A percentile compares a stretch with the other conserved stretches of the same genome.
These are phyloP conservation scores for Yarrowia sp. DNA, from an alignment of 805 yeast species.

Conservation along the genomic window DNA sequence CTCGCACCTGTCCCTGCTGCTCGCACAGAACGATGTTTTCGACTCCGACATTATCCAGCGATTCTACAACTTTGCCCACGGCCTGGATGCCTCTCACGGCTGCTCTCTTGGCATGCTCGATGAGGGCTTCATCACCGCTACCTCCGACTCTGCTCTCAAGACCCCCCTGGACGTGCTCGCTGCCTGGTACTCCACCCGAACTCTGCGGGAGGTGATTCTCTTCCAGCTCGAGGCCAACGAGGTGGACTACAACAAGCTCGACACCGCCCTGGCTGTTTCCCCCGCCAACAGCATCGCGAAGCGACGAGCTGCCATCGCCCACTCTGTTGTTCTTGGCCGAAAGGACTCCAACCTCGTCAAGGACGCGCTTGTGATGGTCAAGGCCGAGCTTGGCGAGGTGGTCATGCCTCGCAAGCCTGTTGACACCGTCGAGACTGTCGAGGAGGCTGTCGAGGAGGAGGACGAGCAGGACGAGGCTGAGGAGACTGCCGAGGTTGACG, in stretches of 20 bases:
- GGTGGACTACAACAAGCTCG: constrained; percentile 40
- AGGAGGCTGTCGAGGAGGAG: constrained; percentile 12
- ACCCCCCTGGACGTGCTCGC: constrained; percentile 48
- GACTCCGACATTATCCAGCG: constrained; percentile 45
- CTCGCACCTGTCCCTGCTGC: constrained; percentile 41
- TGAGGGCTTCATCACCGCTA: constrained; percentile 43
- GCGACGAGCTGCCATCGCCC: constrained; percentile 47
- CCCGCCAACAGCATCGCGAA: constrained; percentile 46
- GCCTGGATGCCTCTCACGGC: constrained; percentile 40
- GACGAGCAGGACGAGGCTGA: background rate
- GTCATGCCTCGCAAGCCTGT: background rate
- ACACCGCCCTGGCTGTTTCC: constrained; percentile 44
- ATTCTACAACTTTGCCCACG: constrained; percentile 42
- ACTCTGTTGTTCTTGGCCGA: constrained; percentile 46
- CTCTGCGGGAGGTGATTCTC: constrained; percentile 44
- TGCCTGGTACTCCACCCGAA: constrained; percentile 46
- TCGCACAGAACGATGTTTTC: constrained; percentile 43
- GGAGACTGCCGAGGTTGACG: background rate
- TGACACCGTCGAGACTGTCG: background rate
- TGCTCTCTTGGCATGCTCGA: constrained; percentile 41
- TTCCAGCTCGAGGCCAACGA: constrained; percentile 40
- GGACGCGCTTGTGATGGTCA: constrained; percentile 44
- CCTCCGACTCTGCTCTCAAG: constrained; percentile 44
- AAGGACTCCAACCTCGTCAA: constrained; percentile 42
- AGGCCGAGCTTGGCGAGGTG: constrained; percentile 41